Percentiles rank a stretch among this genome's conserved stretches.
Conservation (phyloP, 768 basidiomycete species). For the Trametes elegans region DNA sequence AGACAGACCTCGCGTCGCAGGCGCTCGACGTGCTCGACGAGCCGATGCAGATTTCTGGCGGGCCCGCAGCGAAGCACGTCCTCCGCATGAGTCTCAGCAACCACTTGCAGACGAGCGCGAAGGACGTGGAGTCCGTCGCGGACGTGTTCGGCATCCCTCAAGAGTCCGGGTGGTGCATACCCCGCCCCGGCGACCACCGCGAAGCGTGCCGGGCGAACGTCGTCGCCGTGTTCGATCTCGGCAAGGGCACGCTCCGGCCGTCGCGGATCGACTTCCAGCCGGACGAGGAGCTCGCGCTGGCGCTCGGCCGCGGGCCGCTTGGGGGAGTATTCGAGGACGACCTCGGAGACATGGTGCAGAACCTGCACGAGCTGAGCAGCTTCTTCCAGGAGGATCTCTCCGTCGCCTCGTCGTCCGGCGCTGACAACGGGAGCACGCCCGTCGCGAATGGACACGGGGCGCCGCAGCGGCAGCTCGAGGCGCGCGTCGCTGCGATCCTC, state of each 20-base stretch:
- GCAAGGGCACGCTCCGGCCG: constrained; percentile 67
- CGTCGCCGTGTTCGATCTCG: constrained; percentile 83
- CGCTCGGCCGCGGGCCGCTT: background rate
- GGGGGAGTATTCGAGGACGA: constrained; percentile 46
- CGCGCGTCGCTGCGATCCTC: constrained; percentile 77
- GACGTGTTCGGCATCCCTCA: constrained; percentile 81
- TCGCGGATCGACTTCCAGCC: constrained; percentile 75
- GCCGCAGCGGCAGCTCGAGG: constrained; percentile 50
- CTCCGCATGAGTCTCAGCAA: constrained; percentile 87
- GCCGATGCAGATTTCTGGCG: constrained; percentile 76
- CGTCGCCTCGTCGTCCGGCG: background rate
- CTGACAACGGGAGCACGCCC: background rate
- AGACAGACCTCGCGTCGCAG: constrained; percentile 78
- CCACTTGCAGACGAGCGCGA: constrained; percentile 40
- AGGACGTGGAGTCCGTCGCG: constrained; percentile 53
- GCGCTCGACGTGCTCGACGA: constrained; percentile 94
- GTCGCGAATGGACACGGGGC: background rate
- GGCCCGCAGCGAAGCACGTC: constrained; percentile 80
- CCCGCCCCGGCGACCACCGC: constrained; percentile 59
- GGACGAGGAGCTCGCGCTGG: constrained; percentile 43
- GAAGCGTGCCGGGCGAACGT: constrained; percentile 73
- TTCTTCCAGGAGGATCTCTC: constrained; percentile 58
- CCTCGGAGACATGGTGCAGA: constrained; percentile 74
- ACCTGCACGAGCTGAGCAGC: constrained; percentile 70
- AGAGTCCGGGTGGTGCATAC: constrained; percentile 85